Base-by-base conservation (phyloP, 805 yeast species). In the Yarrowia deformans region DNA sequence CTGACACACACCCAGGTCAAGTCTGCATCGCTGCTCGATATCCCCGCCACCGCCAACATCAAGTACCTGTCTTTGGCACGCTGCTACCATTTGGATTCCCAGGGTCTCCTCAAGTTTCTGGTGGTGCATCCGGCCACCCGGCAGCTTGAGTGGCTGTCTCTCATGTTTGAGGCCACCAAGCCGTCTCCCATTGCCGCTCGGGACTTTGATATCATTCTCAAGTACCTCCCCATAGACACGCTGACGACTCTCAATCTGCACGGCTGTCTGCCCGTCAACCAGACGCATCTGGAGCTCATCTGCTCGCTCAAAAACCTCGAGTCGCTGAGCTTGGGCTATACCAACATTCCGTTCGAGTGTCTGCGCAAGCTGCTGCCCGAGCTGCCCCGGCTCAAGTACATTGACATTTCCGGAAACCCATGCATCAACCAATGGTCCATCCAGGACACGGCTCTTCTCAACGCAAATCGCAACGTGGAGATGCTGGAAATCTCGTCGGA, bases 1-100 rank as follows among this genome's bases (percentile, higher is more conserved):
- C 81, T 93, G 63, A 87, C 90, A 16, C 97, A 91, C 74, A 93
- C 97, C 0, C 87, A 89, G 55, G 85, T 93, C 49, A 87, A 88
- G 1, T 87, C 90, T 4, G 81, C 84, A n/a, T 84, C 86, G 0
- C 81, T 93, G 48, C 77, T 80, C 69, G 79, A 83, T 29, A 77
- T 92, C 29, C 90, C 91, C 1, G 80, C 78, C 16, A 75, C 86
- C 16, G 87, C 89, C 19, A 81, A 83, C 72, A 79, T 93, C 49
- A 88, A 97, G 0, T 97, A 91, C 78, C 79, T 93, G 64, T 90
- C 96, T 1, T 75, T 89, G 39, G 84, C 88, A 3, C 82, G 84
- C 72, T 87, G 91, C 75, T 85, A 89, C 54, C 85, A 88, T 73
- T 81, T 92, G 63, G 86, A 92, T 29, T 88, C 94, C 3, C 84